Evolutionary conservation across 2,329 filamentous ascomycete genomes (phyloP).

Genomic region (Sporothrix variecibatus): DNA sequence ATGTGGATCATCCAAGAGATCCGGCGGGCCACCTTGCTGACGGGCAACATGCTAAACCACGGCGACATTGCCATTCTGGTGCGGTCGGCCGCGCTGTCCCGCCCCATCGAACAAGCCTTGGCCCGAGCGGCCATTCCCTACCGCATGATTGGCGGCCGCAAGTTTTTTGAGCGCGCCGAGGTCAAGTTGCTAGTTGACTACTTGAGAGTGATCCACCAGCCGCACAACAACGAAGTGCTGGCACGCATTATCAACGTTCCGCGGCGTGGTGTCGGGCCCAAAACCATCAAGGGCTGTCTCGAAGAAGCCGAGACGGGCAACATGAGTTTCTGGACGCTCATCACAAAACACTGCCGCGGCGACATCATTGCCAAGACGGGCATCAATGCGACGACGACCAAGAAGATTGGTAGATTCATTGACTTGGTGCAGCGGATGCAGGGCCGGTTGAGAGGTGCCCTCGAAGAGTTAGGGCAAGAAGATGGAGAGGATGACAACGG

Average conservation of each 20-base stretch:
- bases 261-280: slow-evolving; percentile 76
- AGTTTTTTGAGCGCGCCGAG: slow-evolving; percentile 90
- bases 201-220: slow-evolving; percentile 78
- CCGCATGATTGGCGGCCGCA: slow-evolving; percentile 85
- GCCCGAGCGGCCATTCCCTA: slow-evolving; percentile 83
- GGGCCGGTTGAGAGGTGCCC: background rate
- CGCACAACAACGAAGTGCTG: slow-evolving; percentile 83
- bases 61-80: slow-evolving; percentile 85
- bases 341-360: slow-evolving; percentile 58
- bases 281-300: slow-evolving; percentile 71
- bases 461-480: background rate
- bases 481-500: background rate
- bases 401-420: background rate
- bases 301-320: slow-evolving; percentile 73
- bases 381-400: slow-evolving; percentile 40
- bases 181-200: slow-evolving; percentile 89
- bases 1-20: slow-evolving; percentile 89
- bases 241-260: slow-evolving; percentile 84
- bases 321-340: slow-evolving; percentile 73
- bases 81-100: slow-evolving; percentile 78
- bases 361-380: slow-evolving; percentile 50
- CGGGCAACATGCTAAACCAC: slow-evolving; percentile 69
- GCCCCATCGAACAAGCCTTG: slow-evolving; percentile 81
- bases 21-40: slow-evolving; percentile 67
- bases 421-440: slow-evolving; percentile 18